Base-by-base conservation (phyloP, 2,329 filamentous ascomycete species). In the Aspergillus cejpii region DNA sequence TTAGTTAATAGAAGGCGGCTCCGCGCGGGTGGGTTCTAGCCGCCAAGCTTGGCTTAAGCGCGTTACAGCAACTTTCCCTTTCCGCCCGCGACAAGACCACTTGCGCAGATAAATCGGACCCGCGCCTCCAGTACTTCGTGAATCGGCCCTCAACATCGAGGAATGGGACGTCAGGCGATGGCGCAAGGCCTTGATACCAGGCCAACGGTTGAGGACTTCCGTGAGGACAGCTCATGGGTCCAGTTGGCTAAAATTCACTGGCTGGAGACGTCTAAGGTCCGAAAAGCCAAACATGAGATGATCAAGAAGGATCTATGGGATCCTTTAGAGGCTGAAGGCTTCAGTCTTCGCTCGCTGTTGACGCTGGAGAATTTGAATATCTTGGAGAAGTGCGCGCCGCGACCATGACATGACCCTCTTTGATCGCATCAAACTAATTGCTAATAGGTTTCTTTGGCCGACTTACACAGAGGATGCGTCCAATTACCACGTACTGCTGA, bases 291-390 rank as follows among this genome's bases (percentile, higher is more conserved):
- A 57, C 75, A 76, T 40, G 85, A 94, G 52, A 80, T 94, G 37
- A 71, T 98, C 60, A 94, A 94, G 72, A 79, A 81, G 56, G 81
- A 87, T 60, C 83, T 98, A 46, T 98, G 91, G 89, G 87, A 94
- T 66, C 77, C 81, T 44, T 71, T 98, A 56, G 89, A 95, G 68
- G 81, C 83, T 53, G 85, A 89, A 43, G 77, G 79, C 44, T 97
- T 96, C 62, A 75, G 80, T 26, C 81, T 84, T 64, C 84, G 81
- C 63, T 85, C 85, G 4, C 76, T 98, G 17, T 73, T 94, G 52
- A 78, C 87, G 20, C 76, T 98, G 44, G 92, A 98, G 69, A 91
- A 89, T 56, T 70, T 97, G 57, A 92, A 96, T 71, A 81, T 90
- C 33, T 70, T 98, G 47, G 92, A 98, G 66, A 85, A 78, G 83